Conservation (phyloP, 2,329 filamentous ascomycete species). For the Xylogone sp. region DNA sequence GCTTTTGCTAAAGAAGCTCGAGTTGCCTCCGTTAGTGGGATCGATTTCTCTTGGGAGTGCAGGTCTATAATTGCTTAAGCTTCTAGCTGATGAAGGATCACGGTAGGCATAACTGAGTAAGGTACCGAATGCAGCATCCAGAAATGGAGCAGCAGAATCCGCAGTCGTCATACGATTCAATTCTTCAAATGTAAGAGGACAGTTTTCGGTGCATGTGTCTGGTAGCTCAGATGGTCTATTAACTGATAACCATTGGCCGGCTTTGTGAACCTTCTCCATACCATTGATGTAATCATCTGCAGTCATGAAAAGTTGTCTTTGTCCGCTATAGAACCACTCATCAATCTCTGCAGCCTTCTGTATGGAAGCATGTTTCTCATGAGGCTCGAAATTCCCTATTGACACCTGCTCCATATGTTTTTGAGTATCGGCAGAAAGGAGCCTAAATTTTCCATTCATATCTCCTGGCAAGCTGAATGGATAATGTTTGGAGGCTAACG, state of each 20-base stretch:
- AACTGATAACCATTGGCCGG: neutral
- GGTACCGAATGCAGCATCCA: slow-evolving; percentile 22
- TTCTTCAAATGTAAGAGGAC: slow-evolving; percentile 15
- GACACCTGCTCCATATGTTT: slow-evolving; percentile 8
- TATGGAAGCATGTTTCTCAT: slow-evolving; percentile 2
- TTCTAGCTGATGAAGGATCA: slow-evolving; percentile 9
- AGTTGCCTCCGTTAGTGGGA: slow-evolving; percentile 17
- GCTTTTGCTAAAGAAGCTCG: slow-evolving; percentile 25
- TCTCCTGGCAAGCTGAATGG: slow-evolving; percentile 21
- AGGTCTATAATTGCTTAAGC: slow-evolving; percentile 17
- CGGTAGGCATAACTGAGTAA: slow-evolving; percentile 20
- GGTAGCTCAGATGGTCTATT: neutral
- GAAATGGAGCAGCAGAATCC: slow-evolving; percentile 18
- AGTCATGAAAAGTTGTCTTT: slow-evolving; percentile 20
- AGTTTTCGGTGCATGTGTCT: slow-evolving; percentile 1
- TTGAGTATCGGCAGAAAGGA: slow-evolving; percentile 11
- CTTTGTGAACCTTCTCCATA: neutral
- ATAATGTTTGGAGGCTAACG: slow-evolving; percentile 22
- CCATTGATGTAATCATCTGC: slow-evolving; percentile 17
- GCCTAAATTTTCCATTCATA: slow-evolving; percentile 15
- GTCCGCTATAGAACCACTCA: slow-evolving; percentile 25
- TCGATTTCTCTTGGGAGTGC: slow-evolving; percentile 21
- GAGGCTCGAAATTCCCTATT: neutral
- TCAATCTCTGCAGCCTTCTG: slow-evolving; percentile 14
- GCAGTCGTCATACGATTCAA: slow-evolving; percentile 18